Conservation (phyloP, 441 rosid genomes). For the Jatropha multifida region DNA sequence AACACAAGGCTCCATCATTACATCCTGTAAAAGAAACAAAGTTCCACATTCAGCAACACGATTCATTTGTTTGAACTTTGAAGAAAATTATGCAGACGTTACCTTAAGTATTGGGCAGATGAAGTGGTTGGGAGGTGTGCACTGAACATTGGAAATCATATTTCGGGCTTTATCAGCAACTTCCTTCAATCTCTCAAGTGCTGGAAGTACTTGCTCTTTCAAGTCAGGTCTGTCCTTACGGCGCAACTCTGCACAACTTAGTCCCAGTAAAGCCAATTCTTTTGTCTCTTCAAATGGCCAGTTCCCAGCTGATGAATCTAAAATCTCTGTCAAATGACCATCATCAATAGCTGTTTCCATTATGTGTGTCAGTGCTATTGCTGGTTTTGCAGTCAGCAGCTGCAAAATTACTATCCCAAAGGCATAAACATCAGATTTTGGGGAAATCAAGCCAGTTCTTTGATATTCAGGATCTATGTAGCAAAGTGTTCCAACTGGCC, state of each 20-base stretch:
- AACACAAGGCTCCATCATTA: conserved; percentile 85
- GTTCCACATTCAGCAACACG: not conserved
- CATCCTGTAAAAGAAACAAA: conserved; percentile 47
- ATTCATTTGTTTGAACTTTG: not conserved
- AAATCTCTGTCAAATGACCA: conserved; percentile 41
- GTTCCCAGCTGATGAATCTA: conserved; percentile 72
- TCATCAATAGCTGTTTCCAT: conserved; percentile 70
- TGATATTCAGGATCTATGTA: conserved; percentile 93
- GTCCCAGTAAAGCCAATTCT: conserved; percentile 68
- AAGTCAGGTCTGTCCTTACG: conserved; percentile 81
- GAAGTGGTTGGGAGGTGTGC: conserved; percentile 63
- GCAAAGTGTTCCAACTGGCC: conserved; percentile 79
- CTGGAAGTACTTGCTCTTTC: conserved; percentile 69
- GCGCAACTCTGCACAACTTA: conserved; percentile 74
- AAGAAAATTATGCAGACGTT: not conserved
- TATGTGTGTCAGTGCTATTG: conserved; percentile 59
- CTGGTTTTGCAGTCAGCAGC: conserved; percentile 79
- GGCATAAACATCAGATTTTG: conserved; percentile 84
- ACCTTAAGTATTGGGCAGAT: conserved; percentile 87
- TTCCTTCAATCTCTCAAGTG: conserved; percentile 60
- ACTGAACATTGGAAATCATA: conserved; percentile 23
- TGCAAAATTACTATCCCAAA: conserved; percentile 83
- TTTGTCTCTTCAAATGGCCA: conserved; percentile 79
- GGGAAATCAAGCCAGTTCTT: conserved; percentile 69
- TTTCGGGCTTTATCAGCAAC: conserved; percentile 43